Conservation (phyloP, 108 stramenopile genomes). For the Hondaea fermentalgiana region DNA sequence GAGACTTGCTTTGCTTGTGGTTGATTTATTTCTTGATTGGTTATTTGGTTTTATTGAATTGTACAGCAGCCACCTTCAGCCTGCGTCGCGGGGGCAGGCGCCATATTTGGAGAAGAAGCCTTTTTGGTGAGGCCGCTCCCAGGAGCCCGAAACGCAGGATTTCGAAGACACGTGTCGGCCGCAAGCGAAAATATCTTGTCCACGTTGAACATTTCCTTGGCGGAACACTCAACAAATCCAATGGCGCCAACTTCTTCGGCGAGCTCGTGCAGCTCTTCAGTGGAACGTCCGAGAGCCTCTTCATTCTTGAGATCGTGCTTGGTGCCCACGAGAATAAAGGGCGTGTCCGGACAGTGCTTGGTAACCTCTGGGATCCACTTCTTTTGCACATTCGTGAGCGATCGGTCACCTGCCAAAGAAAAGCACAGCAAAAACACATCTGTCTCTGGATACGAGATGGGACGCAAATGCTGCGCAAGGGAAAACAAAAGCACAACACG, state of each 20-base stretch:
- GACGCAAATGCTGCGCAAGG: constrained; percentile 38
- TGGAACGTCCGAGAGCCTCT: constrained; percentile 22
- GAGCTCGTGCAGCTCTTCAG: constrained; percentile 37
- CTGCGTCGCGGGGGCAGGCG: background rate
- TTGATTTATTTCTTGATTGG: too few relatives aligned
- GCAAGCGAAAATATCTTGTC: background rate
- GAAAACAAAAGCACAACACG: too few relatives aligned
- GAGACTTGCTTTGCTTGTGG: too few relatives aligned
- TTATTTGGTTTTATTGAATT: background rate
- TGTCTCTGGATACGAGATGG: constrained; percentile 55
- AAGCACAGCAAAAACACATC: constrained; percentile 59
- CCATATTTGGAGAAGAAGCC: background rate
- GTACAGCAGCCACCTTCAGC: background rate
- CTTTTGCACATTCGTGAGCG: constrained; percentile 47
- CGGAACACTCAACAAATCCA: constrained; percentile 53
- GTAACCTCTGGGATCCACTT: constrained; percentile 52
- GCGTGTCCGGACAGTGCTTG: constrained; percentile 45
- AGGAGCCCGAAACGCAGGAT: background rate
- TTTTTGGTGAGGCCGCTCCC: background rate
- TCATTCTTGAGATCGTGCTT: constrained; percentile 41
- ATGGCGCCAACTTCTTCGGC: constrained; percentile 44
- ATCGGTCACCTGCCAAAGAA: constrained; percentile 31
- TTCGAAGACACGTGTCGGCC: background rate
- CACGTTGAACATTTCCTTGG: constrained; percentile 19
- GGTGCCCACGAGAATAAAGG: constrained; percentile 55